Conservation (phyloP, 1,139 yeast species). For the Yamadazyma membranifaciens region DNA sequence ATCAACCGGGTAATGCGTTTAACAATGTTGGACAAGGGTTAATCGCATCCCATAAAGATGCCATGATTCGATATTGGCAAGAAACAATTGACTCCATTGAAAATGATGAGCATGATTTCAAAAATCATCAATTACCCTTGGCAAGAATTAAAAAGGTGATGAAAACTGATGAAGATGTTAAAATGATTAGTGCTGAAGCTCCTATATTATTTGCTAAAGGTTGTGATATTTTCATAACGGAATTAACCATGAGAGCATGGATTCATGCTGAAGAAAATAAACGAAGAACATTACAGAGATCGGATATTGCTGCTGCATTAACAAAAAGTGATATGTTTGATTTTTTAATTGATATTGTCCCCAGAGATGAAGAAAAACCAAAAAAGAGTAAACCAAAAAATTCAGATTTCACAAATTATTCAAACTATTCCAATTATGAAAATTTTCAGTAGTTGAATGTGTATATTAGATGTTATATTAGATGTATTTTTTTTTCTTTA, state of each 20-base stretch:
- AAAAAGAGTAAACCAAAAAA: conserved; percentile 26
- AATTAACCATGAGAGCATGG: conserved; percentile 98
- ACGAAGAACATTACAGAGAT: conserved; percentile 87
- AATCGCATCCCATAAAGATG: conserved; percentile 74
- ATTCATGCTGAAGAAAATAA: conserved; percentile 96
- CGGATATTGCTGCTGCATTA: conserved; percentile 93
- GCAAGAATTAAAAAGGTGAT: conserved; percentile 94
- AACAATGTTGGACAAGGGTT: conserved; percentile 94
- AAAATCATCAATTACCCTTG: conserved; percentile 88
- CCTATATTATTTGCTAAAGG: conserved; percentile 97
- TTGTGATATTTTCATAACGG: conserved; percentile 94
- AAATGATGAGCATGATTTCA: conserved; percentile 86
- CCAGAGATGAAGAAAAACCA: conserved; percentile 70
- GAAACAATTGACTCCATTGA: conserved; percentile 89
- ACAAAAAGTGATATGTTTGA: conserved; percentile 97
- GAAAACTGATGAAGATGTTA: conserved; percentile 97
- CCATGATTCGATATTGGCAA: conserved; percentile 97
- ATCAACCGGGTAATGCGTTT: conserved; percentile 67
- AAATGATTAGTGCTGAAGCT: conserved; percentile 97
- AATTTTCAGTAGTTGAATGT: conserved; percentile 11
- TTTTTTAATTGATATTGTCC: conserved; percentile 91
- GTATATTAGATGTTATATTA: conserved; percentile 9
- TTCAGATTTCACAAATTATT: conserved; percentile 13
- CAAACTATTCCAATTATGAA: conserved; percentile 15
- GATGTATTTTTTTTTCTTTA: background rate